Evolutionary conservation across 2,329 filamentous ascomycete species (phyloP).

Genomic region (Teratosphaeria nubilosa): DNA sequence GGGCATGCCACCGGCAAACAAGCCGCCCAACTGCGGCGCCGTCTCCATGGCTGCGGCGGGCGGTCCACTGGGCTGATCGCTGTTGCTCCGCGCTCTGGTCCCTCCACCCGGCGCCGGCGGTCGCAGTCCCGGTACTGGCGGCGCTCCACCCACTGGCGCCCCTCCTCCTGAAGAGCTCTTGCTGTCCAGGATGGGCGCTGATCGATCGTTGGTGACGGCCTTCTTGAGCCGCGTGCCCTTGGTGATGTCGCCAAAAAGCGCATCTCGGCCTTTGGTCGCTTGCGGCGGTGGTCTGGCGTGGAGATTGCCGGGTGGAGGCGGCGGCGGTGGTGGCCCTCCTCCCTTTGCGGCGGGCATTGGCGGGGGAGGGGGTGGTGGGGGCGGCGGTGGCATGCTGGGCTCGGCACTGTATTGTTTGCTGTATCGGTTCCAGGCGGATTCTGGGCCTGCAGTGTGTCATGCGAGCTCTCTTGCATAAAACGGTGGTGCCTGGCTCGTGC

Average conservation of each 20-base stretch:
- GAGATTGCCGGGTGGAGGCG: constrained; percentile 51
- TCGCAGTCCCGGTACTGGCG: constrained; percentile 65
- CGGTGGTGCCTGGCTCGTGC: background rate
- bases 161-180: constrained; percentile 41
- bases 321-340: constrained; percentile 47
- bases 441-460: background rate
- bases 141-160: constrained; percentile 58
- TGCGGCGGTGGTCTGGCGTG: constrained; percentile 49
- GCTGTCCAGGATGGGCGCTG: constrained; percentile 60
- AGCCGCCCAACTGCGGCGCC: constrained; percentile 71
- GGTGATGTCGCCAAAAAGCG: constrained; percentile 75
- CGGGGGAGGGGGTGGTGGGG: constrained; percentile 58
- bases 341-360: constrained; percentile 40
- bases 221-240: constrained; percentile 77
- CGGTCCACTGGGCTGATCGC: constrained; percentile 49
- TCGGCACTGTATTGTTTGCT: background rate
- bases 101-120: constrained; percentile 53
- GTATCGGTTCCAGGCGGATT: background rate
- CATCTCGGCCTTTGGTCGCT: constrained; percentile 54
- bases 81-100: constrained; percentile 72
- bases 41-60: constrained; percentile 43
- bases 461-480: background rate
- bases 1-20: constrained; percentile 87
- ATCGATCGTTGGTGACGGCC: constrained; percentile 77
- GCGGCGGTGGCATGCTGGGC: constrained; percentile 41